These are phyloP conservation scores for Rosa rugosa DNA, from an alignment of 306 rosid species.

Conservation along the genomic window DNA sequence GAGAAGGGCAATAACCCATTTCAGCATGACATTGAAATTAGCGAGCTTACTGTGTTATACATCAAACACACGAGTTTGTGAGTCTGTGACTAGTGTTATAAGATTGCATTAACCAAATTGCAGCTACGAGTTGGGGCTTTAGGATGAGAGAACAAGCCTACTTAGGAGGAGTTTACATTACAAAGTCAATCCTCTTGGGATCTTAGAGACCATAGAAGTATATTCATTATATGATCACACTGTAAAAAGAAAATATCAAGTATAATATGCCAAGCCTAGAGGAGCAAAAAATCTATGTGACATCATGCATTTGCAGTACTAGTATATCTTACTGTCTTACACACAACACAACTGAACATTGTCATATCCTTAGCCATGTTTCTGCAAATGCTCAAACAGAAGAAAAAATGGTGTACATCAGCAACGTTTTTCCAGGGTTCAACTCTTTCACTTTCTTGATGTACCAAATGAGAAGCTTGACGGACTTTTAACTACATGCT, in stretches of 20 bases:
- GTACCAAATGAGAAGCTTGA: slow-evolving; percentile 50
- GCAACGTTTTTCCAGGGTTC: background rate
- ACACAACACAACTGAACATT: background rate
- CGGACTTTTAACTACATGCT: slow-evolving; percentile 32
- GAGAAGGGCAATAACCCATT: background rate
- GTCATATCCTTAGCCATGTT: background rate
- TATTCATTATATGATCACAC: no score
- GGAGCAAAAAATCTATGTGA: background rate
- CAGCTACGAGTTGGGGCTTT: background rate
- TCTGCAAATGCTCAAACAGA: background rate
- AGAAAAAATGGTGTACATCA: background rate
- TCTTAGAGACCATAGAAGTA: background rate
- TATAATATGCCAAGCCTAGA: background rate
- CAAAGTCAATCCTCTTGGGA: background rate
- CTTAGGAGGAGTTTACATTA: background rate
- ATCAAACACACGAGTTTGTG: background rate
- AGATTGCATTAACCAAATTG: background rate
- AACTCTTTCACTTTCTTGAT: slow-evolving; percentile 1
- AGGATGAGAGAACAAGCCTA: background rate
- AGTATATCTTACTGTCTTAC: background rate
- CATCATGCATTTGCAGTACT: background rate
- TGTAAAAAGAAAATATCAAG: background rate
- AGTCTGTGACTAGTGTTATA: background rate
- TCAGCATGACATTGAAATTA: background rate
- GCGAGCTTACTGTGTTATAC: background rate